phyloP scores from a whole-genome alignment of 176 grass and related monocot genomes.

The Urochloa ruziziensis region DNA sequence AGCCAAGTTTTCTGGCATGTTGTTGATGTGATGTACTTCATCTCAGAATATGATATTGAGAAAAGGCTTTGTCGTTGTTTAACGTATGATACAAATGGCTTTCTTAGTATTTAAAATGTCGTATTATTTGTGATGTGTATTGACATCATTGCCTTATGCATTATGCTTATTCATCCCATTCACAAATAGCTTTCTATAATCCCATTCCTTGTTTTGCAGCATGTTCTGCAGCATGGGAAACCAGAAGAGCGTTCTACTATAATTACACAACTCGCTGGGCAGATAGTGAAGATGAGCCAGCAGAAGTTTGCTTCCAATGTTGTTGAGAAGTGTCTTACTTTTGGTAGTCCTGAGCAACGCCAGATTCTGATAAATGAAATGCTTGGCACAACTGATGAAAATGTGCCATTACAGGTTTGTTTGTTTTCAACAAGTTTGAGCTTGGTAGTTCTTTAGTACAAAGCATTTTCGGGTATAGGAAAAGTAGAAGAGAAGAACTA shows the following conservation, averaged over 20 bases:
- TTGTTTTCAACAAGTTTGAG: slow-evolving; percentile 9
- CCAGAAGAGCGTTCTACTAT: slow-evolving; percentile 79
- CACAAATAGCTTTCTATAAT: not conserved
- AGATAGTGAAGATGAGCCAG: slow-evolving; percentile 97
- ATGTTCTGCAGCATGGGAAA: slow-evolving; percentile 85
- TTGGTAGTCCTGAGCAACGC: slow-evolving; percentile 65
- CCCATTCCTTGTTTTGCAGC: slow-evolving; percentile 49
- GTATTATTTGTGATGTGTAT: not conserved
- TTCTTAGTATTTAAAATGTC: not conserved
- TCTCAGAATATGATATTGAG: not conserved
- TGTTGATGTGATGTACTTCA: not conserved
- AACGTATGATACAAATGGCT: not conserved
- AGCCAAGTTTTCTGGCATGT: not conserved
- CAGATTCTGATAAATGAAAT: slow-evolving; percentile 94
- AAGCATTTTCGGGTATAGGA: not conserved
- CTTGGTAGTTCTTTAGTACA: not conserved
- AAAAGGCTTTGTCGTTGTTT: not conserved
- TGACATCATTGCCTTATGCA: not conserved
- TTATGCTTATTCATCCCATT: not conserved
- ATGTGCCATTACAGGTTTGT: slow-evolving; percentile 90
- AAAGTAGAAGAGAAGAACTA: not conserved
- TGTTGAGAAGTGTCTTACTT: slow-evolving; percentile 91
- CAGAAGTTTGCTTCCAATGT: slow-evolving; percentile 99
- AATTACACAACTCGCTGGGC: slow-evolving; percentile 76
- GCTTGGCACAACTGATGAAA: slow-evolving; percentile 94